Evolutionary conservation across 208 protist species (phyloP), one percentile per base, ranked within the genome.

Genomic region (Borovskyia barvae): DNA sequence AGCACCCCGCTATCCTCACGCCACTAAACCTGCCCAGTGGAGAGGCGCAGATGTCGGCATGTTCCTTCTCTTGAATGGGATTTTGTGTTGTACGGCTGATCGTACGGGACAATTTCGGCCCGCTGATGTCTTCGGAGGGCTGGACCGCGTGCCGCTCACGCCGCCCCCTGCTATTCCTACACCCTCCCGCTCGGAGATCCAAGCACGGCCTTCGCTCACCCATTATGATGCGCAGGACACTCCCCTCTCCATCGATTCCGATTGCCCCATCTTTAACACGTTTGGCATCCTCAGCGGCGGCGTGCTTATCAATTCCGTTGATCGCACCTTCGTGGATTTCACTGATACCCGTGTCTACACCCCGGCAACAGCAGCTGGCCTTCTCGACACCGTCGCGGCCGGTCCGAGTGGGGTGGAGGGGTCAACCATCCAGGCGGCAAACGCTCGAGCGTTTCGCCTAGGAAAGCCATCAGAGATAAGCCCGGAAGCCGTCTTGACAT

Each of bases 11-110:
- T n/a, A 15, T 2, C 15, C 7, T 54, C 25, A 14, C 33, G 33
- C 33, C 25, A 35, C 14, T 54, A 33, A 36, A 54, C 40, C 19
- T 32, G 24, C 8, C 30, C 2, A 47, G 11, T 50, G 20, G 47
- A 30, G 33, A 36, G 47, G n/a, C n/a, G n/a, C n/a, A n/a, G n/a
- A n/a, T n/a, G 24, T 22, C 5, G 75, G 70, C 32, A 40, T 70
- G 3, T 90, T 87, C 57, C 48, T 95, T 12, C 67, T 77, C 20
- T 45, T 95, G 24, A 95, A 95, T 52, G 65, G 72, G 26, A 60
- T 89, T 47, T 63, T 91, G 4, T 95, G 89, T 63, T 50, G 67
- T 3, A 90, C 75, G 1, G 77, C 79, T 2, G 74, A 75, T 17
- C 49, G 43, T 4, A 77, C 66, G 25, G 81, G 67, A 3, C 39